phyloP scores from a whole-genome alignment of 2,329 filamentous ascomycete species.

The Clonostachys solani region DNA sequence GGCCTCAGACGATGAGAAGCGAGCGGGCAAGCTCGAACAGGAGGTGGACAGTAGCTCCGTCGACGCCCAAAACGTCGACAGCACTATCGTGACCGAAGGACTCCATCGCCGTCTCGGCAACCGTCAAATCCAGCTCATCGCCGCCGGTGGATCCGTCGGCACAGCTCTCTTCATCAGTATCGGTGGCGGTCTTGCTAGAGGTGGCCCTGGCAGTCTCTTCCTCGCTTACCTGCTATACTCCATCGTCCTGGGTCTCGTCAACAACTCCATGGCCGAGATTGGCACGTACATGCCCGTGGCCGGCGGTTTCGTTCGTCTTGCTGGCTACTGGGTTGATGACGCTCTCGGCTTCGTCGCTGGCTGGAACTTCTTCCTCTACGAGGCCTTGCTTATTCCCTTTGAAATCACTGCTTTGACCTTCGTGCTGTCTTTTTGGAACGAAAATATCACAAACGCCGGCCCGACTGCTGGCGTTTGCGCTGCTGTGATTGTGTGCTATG shows the following conservation, averaged over 20 bases:
- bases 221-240: conserved; percentile 50
- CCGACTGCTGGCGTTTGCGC: conserved; percentile 37
- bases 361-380: conserved; percentile 47
- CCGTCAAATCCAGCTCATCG: conserved; percentile 47
- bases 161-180: conserved; percentile 53
- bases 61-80: no score
- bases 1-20: no score
- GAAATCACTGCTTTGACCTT: conserved; percentile 40
- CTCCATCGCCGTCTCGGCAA: conserved; percentile 36
- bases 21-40: no score
- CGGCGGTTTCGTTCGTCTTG: conserved; percentile 55
- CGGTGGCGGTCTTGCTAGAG: conserved; percentile 35
- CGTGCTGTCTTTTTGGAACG: conserved; percentile 29
- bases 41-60: no score
- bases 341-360: conserved; percentile 48
- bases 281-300: conserved; percentile 51
- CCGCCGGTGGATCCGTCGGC: conserved; percentile 46
- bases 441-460: conserved; percentile 11
- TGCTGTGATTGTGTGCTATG: conserved; percentile 34
- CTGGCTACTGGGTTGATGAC: conserved; percentile 54
- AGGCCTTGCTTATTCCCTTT: conserved; percentile 43
- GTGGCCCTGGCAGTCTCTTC: conserved; percentile 38
- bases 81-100: background rate
- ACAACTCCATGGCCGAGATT: conserved; percentile 60
- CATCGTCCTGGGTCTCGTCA: conserved; percentile 48